These are phyloP conservation scores for Xylaria sp. DNA, from an alignment of 2,329 filamentous ascomycete species.

Conservation along the genomic window DNA sequence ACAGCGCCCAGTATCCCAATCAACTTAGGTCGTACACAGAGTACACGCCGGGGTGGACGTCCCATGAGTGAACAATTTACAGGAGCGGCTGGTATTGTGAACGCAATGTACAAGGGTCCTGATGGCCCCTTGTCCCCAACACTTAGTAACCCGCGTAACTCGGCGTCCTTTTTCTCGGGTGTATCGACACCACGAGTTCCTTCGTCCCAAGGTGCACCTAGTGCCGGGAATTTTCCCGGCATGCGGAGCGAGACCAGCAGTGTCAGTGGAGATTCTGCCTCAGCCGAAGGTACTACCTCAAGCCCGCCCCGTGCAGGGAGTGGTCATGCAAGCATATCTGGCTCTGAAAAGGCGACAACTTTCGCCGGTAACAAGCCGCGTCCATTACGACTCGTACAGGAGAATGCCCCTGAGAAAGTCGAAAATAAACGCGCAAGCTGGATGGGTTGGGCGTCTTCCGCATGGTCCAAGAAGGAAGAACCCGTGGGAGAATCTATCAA, in stretches of 20 bases:
- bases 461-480: conserved; percentile 63
- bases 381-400: conserved; percentile 87
- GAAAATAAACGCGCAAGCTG: conserved; percentile 72
- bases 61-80: conserved; percentile 74
- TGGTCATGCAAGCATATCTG: conserved; percentile 49
- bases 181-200: conserved; percentile 47
- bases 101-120: conserved; percentile 87
- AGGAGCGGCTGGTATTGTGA: conserved; percentile 76
- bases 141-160: conserved; percentile 67
- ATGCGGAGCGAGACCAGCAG: conserved; percentile 74
- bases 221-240: conserved; percentile 76
- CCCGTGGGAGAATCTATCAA: conserved; percentile 32
- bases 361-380: conserved; percentile 80
- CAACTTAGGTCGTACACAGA: conserved; percentile 64
- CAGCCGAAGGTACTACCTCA: conserved; percentile 57
- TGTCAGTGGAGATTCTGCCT: conserved; percentile 75
- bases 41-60: conserved; percentile 62
- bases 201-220: conserved; percentile 61
- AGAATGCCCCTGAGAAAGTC: conserved; percentile 67
- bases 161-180: conserved; percentile 70
- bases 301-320: conserved; percentile 63
- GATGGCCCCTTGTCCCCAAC: conserved; percentile 71
- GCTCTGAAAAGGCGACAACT: conserved; percentile 65
- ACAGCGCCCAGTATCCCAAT: conserved; percentile 83
- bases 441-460: conserved; percentile 67